These are phyloP conservation scores for Akanthomyces dipterigenus DNA, from an alignment of 2,329 filamentous ascomycete genomes.

Conservation along the genomic window DNA sequence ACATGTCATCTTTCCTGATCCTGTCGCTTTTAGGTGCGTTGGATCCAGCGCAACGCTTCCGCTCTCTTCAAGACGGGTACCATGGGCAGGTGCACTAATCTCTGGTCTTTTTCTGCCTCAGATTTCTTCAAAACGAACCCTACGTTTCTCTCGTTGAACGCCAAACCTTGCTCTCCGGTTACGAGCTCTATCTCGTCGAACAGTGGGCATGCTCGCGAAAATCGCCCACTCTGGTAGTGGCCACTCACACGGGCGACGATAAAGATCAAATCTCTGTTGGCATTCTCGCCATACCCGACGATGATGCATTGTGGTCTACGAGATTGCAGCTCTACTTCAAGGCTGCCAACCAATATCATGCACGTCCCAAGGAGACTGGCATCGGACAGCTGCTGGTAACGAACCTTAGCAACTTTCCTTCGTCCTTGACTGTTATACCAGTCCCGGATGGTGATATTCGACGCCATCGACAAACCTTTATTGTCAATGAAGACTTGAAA, in stretches of 20 bases:
- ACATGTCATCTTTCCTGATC: slow-evolving; percentile 51
- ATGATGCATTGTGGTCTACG: slow-evolving; percentile 74
- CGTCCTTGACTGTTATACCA: slow-evolving; percentile 82
- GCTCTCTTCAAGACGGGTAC: no score
- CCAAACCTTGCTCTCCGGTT: slow-evolving; percentile 64
- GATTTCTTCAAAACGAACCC: slow-evolving; percentile 80
- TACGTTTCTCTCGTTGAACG: slow-evolving; percentile 69
- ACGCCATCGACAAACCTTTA: slow-evolving; percentile 74
- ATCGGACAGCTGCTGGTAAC: slow-evolving; percentile 88
- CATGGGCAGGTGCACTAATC: background rate
- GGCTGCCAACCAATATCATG: slow-evolving; percentile 78
- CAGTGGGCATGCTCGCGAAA: slow-evolving; percentile 94
- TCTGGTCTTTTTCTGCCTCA: slow-evolving; percentile 20
- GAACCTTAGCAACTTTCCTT: slow-evolving; percentile 87
- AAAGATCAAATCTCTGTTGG: slow-evolving; percentile 72
- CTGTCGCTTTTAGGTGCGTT: slow-evolving; percentile 46
- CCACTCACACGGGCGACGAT: slow-evolving; percentile 84
- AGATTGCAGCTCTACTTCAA: slow-evolving; percentile 78
- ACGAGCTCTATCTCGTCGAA: slow-evolving; percentile 90
- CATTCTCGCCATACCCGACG: slow-evolving; percentile 73
- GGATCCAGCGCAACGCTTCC: background rate
- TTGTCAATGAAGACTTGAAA: slow-evolving; percentile 92
- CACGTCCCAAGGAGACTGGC: slow-evolving; percentile 71
- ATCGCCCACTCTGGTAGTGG: slow-evolving; percentile 86
- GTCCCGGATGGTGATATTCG: slow-evolving; percentile 81